A percentile compares a stretch with the other conserved stretches of the same genome.
Conservation (phyloP, 108 stramenopile genomes). For the Cyclotella choctawhatcheeana region DNA sequence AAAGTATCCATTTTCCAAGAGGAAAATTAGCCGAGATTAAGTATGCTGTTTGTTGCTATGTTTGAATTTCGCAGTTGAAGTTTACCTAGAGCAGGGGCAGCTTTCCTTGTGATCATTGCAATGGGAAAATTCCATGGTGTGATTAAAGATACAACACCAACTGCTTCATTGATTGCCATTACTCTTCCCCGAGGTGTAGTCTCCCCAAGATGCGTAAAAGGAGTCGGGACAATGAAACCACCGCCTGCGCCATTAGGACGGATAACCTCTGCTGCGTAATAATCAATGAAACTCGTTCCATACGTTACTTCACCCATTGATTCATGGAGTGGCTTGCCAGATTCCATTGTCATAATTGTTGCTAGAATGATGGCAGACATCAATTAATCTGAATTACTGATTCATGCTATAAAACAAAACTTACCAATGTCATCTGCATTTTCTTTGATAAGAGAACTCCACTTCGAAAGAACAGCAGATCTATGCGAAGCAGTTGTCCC, state of each 20-base stretch:
- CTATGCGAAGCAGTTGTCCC: slow-evolving; percentile 66
- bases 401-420: not conserved
- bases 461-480: slow-evolving; percentile 49
- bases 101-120: slow-evolving; percentile 97
- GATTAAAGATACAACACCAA: slow-evolving; percentile 84
- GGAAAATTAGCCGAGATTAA: no score
- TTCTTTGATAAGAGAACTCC: slow-evolving; percentile 67
- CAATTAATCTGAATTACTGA: not conserved
- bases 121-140: slow-evolving; percentile 98
- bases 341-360: slow-evolving; percentile 90
- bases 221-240: slow-evolving; percentile 66
- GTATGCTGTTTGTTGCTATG: no score
- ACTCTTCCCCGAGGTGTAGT: slow-evolving; percentile 63
- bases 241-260: slow-evolving; percentile 80
- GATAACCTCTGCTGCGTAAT: slow-evolving; percentile 87
- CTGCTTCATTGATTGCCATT: slow-evolving; percentile 84
- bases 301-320: slow-evolving; percentile 88
- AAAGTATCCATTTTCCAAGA: no score
- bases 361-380: slow-evolving; percentile 31
- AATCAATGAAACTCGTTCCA: slow-evolving; percentile 86
- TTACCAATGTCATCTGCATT: slow-evolving; percentile 37
- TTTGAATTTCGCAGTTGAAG: no score
- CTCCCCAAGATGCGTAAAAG: slow-evolving; percentile 53
- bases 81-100: slow-evolving; percentile 31
- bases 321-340: slow-evolving; percentile 95